These are phyloP conservation scores for Bassia scoparia DNA, from an alignment of 148 eudicot species.

Conservation along the genomic window DNA sequence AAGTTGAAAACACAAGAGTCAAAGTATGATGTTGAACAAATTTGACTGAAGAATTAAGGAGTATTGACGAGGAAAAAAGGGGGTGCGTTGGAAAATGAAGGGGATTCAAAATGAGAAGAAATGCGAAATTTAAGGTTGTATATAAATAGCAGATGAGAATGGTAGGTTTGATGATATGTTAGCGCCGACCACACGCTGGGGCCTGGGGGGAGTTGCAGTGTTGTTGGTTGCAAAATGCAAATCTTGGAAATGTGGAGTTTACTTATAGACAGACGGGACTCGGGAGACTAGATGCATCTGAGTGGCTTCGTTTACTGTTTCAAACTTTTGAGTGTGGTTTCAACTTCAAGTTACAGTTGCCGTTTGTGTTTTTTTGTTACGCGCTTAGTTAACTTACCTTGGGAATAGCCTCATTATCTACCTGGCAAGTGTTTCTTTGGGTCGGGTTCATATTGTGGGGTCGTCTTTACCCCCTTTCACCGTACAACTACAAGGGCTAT, in stretches of 20 bases:
- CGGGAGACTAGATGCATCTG: neutral
- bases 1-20: conserved; percentile 14
- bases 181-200: conserved; percentile 31
- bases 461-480: too few relatives aligned
- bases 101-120: conserved; percentile 19
- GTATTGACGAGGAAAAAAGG: neutral
- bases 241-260: too few relatives aligned
- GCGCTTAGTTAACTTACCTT: too few relatives aligned
- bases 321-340: neutral
- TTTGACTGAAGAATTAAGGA: conserved; percentile 2
- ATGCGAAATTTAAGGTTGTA: conserved; percentile 3
- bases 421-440: too few relatives aligned
- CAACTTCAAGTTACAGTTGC: neutral
- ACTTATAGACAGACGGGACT: too few relatives aligned
- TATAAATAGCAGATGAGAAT: neutral
- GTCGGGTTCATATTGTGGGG: too few relatives aligned
- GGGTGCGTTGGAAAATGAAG: neutral
- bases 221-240: neutral
- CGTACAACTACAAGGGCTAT: too few relatives aligned
- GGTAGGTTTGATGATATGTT: neutral
- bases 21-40: conserved; percentile 19
- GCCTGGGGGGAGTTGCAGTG: neutral
- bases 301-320: neutral
- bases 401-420: too few relatives aligned
- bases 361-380: neutral